Evolutionary conservation across 805 yeast species (phyloP), one percentile per base, ranked within the genome.

Genomic region (Saccharomycopsis sp.): DNA sequence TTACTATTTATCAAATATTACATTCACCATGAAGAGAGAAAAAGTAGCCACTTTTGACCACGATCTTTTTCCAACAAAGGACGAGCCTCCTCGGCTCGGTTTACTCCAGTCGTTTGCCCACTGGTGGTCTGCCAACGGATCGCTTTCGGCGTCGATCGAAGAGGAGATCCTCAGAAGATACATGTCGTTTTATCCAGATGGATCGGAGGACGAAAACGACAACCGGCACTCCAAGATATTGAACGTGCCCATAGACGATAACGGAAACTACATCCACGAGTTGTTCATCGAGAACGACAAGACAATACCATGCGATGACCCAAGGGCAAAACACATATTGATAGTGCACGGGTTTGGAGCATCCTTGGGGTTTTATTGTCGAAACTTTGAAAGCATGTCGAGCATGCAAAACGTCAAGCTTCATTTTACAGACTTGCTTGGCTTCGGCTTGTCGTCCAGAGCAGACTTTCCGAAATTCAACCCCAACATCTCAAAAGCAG

Each of bases 331-430:
- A 41, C 83, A 77, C 53, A 60, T 82, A 10, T 86, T 86, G 2
- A 57, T 84, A 31, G 63, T 85, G 4, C 95, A 86, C 56, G 95
- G 95, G 1, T 85, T 83, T 53, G 94, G 92, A 3, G 94, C 94
- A 0, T 84, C 87, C 2, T 63, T 81, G 22, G 94, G 89, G 0
- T 72, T 83, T 46, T 84, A 80, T 52, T 67, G 74, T 52, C 74
- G 73, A 47, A 83, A 83, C 55, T 69, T 80, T 49, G 77, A 74
- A 44, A 62, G 59, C 1, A 53, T 76, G 34, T 56, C 69, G 3
- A 46, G 62, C 18, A 61, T 69, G 12, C 75, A 76, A 0, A 82
- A 81, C 3, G 64, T 68, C 10, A 65, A 65, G 38, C 56, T 77
- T 34, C 84, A 76, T 55, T 81, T 79, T 1, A 58, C 75, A 31